Base-by-base conservation (phyloP, 495 filamentous ascomycete genomes). In the Penicillium subrubescens region DNA sequence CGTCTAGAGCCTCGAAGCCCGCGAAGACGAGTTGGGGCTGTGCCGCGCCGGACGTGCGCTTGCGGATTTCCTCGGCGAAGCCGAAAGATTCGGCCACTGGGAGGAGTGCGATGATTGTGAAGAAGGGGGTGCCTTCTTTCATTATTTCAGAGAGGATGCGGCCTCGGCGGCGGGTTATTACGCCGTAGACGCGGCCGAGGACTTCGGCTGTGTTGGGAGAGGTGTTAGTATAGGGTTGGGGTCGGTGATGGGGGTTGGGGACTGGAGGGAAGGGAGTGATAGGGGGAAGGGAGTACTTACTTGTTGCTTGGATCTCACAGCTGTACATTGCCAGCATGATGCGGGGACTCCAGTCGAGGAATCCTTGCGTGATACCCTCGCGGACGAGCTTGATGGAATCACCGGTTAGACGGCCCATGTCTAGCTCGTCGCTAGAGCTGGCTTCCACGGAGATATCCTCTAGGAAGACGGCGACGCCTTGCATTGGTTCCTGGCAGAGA, bases 271-370 rank as follows among this genome's bases (percentile, higher is more conserved):
- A 44, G 35, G 33, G 56, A 19, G 33, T 12, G 58, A 48, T 60
- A n/a, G 23, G 23, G 11, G 27, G 25, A 14, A 1, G 57, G 57
- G 43, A 37, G 51, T 8, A 79, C 88, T 70, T 84, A 94, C 91
- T 92, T 43, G 91, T 92, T 56, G 94, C 92, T 83, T 98, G 96
- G 68, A 99, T 97, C 71, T 97, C 94, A 74, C 92, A 94, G 59
- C 89, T 92, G 80, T 99, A 99, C 92, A 97, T 97, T n/a, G 95
- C 94, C 55, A 97, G 88, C 82, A 98, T 84, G 33, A 99, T 83
- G 2, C 95, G 87, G 0, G 96, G 94, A 60, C 89, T 93, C 94
- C 94, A 99, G 82, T 97, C 96, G 4, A 97, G 79, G 81, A 98
- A 97, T 17, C 89, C 94, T 69, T 90, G 87, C 19, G 87, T 84